Evolutionary conservation across 805 yeast genomes (phyloP).

Genomic region (Metschnikowia corniflorae): DNA sequence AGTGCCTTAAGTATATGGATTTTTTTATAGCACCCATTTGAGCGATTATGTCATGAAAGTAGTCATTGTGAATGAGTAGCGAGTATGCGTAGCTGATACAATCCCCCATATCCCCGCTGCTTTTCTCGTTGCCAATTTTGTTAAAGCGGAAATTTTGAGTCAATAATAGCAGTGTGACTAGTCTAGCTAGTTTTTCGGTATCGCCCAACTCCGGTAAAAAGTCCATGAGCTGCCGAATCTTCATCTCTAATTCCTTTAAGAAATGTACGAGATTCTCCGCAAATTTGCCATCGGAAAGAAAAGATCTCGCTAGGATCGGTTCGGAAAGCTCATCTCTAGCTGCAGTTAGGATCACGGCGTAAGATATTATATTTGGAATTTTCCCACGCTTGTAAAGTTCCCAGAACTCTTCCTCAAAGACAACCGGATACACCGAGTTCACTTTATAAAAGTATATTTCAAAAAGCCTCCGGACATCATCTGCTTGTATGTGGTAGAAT

Average conservation of each 20-base stretch:
- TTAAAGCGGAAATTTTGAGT: conserved; percentile 19
- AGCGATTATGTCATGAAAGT: conserved; percentile 13
- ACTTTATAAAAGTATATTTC: conserved; percentile 38
- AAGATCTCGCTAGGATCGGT: conserved; percentile 17
- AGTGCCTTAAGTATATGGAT: conserved; percentile 12
- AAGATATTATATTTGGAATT: conserved; percentile 39
- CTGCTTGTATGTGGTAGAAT: conserved; percentile 12
- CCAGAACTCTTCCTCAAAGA: conserved; percentile 39
- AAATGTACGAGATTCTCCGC: conserved; percentile 10
- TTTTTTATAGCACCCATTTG: conserved; percentile 14
- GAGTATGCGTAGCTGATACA: conserved; percentile 19
- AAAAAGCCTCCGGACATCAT: conserved; percentile 23
- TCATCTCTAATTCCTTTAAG: conserved; percentile 17
- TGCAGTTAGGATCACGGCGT: conserved; percentile 41
- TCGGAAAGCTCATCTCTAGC: conserved; percentile 34
- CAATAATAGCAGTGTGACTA: conserved; percentile 20
- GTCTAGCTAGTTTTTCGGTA: conserved; percentile 18
- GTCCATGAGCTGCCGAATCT: conserved; percentile 20
- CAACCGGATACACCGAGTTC: conserved; percentile 39
- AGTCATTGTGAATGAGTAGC: conserved; percentile 19
- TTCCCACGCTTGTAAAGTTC: conserved; percentile 29
- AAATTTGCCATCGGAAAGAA: conserved; percentile 6
- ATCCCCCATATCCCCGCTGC: conserved; percentile 21
- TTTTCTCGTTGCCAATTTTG: conserved; percentile 22
- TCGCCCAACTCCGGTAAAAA: conserved; percentile 24